Base-by-base conservation (phyloP, 257 asterid species). In the Salvia miltiorrhiza region DNA sequence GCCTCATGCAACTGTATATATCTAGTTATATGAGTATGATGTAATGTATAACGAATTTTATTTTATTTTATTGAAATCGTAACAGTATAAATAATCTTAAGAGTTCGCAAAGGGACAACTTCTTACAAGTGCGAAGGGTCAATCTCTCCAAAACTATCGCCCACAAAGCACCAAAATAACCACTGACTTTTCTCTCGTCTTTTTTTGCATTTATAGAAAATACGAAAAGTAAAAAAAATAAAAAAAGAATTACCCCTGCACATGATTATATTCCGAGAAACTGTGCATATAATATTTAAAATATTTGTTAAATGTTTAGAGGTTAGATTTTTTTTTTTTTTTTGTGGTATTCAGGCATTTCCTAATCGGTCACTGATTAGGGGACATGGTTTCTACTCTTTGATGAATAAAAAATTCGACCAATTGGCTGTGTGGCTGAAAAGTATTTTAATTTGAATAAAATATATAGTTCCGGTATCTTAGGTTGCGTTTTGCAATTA, bases 381-480 rank as follows among this genome's bases (percentile, higher is more conserved):
- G 77, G 83, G 80, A 65, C 80, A 78, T 45, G 78, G 67, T 30
- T 21, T 61, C 70, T 70, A 61, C 76, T 61, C 28, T 44, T 71
- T 40, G 7, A 58, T 16, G 19, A 53, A 40, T 50, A 63, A 32
- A 74, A 39, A 57, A 65, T 11, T 55, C 7, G 12, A 24, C 32
- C 28, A 35, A 67, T 7, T 39, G 8, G 55, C 16, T 53, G 4
- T 23, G 67, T 59, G 61, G 70, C 62, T 19, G 43, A 14, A 26
- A 19, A 21, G 13, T 16, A n/a, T 30, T 14, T 60, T 43, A 16
- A 7, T 28, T 70, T 40, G 69, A 73, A 43, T 71, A 62, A 30
- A 69, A 12, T 44, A 35, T 67, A 24, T 43, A 77, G 72, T 79
- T 75, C 81, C 78, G 49, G 76, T 65, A 64, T 83, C 73, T 48